A percentile compares a stretch with the other conserved stretches of the same genome.
These are phyloP conservation scores for Penicillium sp. DNA, from an alignment of 2,329 filamentous ascomycete genomes.

Conservation along the genomic window DNA sequence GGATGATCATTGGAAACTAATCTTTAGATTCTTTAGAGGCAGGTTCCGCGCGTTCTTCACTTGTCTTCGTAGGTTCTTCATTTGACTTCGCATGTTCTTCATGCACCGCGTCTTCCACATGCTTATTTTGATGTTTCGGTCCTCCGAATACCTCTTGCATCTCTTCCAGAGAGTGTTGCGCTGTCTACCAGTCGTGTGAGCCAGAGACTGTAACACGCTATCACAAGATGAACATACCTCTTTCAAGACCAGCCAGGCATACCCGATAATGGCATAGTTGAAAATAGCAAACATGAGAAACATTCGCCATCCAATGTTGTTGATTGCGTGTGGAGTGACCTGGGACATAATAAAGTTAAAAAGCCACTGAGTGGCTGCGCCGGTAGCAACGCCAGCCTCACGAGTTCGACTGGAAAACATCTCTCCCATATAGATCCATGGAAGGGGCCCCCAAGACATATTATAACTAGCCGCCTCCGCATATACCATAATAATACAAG, in stretches of 20 bases:
- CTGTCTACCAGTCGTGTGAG: constrained; percentile 37
- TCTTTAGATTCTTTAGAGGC: not conserved
- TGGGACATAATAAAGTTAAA: constrained; percentile 48
- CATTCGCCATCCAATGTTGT: constrained; percentile 54
- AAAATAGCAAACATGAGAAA: constrained; percentile 58
- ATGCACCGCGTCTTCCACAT: constrained; percentile 12
- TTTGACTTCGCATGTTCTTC: constrained; percentile 2
- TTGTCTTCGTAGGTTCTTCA: not conserved
- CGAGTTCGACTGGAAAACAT: constrained; percentile 43
- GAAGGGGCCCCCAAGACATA: constrained; percentile 44
- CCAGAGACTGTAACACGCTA: too few species aligned
- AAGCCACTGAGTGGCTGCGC: constrained; percentile 44
- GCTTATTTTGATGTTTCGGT: constrained; percentile 11
- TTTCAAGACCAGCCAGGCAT: constrained; percentile 50
- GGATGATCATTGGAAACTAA: not conserved
- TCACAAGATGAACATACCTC: constrained; percentile 29
- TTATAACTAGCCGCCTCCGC: constrained; percentile 51
- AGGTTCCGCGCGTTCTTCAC: not conserved
- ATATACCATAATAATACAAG: constrained; percentile 57
- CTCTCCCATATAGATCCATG: constrained; percentile 43
- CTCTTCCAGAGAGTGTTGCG: constrained; percentile 50
- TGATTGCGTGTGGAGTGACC: constrained; percentile 47
- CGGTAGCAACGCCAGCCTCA: constrained; percentile 40
- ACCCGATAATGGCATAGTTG: constrained; percentile 51
- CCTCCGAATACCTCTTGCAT: constrained; percentile 46